Evolutionary conservation across 1,284 basidiomycete genomes (phyloP).

Genomic region (Puccinia polysora): DNA sequence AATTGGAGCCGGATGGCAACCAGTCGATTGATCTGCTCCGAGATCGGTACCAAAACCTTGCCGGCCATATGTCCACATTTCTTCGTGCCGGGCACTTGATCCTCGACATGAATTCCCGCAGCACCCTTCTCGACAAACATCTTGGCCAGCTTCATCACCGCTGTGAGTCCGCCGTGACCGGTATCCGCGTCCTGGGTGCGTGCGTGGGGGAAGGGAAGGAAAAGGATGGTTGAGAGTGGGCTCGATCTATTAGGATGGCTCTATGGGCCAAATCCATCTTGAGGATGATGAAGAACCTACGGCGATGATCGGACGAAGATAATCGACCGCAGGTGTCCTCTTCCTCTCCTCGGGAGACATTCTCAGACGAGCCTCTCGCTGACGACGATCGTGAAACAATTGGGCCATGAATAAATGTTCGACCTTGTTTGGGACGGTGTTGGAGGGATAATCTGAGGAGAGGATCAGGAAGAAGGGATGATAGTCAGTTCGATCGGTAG

Average conservation of each 20-base stretch:
- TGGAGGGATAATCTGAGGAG: slow-evolving; percentile 74
- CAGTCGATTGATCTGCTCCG: slow-evolving; percentile 76
- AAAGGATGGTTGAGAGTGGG: background rate
- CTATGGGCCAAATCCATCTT: slow-evolving; percentile 51
- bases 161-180: slow-evolving; percentile 83
- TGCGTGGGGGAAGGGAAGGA: too few relatives aligned
- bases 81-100: slow-evolving; percentile 85
- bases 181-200: slow-evolving; percentile 53
- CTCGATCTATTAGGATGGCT: slow-evolving; percentile 47
- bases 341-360: slow-evolving; percentile 63
- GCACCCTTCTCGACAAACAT: slow-evolving; percentile 87
- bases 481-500: too few relatives aligned
- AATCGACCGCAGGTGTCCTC: slow-evolving; percentile 69
- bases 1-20: slow-evolving; percentile 79
- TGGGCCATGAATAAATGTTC: slow-evolving; percentile 79
- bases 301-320: slow-evolving; percentile 85
- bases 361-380: slow-evolving; percentile 75
- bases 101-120: slow-evolving; percentile 81
- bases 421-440: slow-evolving; percentile 87
- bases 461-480: too few relatives aligned
- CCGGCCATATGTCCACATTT: slow-evolving; percentile 92
- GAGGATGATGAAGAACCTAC: slow-evolving; percentile 73
- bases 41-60: slow-evolving; percentile 84
- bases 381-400: slow-evolving; percentile 77
- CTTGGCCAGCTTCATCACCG: slow-evolving; percentile 94